phyloP scores from a whole-genome alignment of 805 yeast genomes.

The Metschnikowia orientalis region DNA sequence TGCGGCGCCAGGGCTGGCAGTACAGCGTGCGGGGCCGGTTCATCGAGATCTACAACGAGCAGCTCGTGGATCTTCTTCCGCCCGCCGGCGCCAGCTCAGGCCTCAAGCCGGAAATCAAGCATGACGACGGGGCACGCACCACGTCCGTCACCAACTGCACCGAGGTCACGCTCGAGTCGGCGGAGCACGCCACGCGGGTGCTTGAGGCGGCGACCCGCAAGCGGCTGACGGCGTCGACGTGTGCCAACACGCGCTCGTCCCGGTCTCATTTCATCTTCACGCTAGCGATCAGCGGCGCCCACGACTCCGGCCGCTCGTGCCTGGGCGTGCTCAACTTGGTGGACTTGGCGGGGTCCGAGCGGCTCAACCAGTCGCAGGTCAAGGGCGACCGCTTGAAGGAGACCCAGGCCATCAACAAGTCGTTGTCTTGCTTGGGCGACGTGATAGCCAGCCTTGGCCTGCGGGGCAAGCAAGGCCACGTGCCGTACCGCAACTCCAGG shows the following conservation, averaged over 20 bases:
- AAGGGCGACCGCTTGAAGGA: conserved; percentile 78
- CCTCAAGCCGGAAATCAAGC: conserved; percentile 63
- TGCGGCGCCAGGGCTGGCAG: conserved; percentile 57
- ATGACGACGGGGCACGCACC: conserved; percentile 48
- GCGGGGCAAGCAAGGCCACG: conserved; percentile 39
- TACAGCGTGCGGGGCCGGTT: conserved; percentile 68
- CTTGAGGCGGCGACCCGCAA: conserved; percentile 53
- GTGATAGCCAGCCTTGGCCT: conserved; percentile 69
- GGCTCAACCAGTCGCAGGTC: conserved; percentile 69
- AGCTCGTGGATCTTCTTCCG: conserved; percentile 62
- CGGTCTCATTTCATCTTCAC: conserved; percentile 86
- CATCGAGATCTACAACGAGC: conserved; percentile 86
- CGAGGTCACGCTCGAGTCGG: conserved; percentile 41
- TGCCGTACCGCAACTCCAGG: conserved; percentile 69
- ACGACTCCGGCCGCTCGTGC: conserved; percentile 39
- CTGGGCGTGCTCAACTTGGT: conserved; percentile 62
- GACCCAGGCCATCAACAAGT: conserved; percentile 84
- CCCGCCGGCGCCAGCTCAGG: conserved; percentile 14
- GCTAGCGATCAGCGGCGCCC: conserved; percentile 53
- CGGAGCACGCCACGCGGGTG: conserved; percentile 46
- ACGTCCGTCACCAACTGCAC: conserved; percentile 63
- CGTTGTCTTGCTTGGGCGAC: conserved; percentile 84
- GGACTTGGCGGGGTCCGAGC: conserved; percentile 93
- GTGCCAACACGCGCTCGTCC: conserved; percentile 78
- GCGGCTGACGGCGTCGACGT: conserved; percentile 78